Evolutionary conservation across 1,284 basidiomycete species (phyloP).

Genomic region (Puccinia coronata): DNA sequence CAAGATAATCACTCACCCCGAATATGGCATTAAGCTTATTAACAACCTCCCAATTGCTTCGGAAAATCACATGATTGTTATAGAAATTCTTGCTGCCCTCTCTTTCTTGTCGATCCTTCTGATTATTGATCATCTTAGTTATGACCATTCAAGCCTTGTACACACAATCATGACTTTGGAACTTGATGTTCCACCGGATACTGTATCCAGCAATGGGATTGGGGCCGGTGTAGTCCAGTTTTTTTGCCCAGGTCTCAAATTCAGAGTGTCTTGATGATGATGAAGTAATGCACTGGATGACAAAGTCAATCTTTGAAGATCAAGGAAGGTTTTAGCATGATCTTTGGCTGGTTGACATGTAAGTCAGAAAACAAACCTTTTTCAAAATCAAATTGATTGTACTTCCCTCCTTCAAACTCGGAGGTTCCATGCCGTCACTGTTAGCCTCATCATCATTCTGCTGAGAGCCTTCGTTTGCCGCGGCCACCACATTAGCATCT

Average conservation of each 20-base stretch:
- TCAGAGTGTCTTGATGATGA: neutral
- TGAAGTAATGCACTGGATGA: neutral
- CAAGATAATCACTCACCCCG: neutral
- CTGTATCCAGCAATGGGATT: constrained; percentile 10
- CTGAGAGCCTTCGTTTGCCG: no score
- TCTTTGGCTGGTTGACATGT: no score
- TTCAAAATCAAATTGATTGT: no score
- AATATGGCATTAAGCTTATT: neutral
- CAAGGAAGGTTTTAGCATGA: no score
- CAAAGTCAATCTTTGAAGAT: neutral
- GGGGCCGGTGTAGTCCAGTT: neutral
- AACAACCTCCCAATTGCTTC: neutral
- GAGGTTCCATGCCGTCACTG: no score
- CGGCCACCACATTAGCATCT: no score
- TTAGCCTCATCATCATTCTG: no score
- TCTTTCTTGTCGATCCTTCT: neutral
- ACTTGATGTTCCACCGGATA: constrained; percentile 19
- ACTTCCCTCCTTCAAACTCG: no score
- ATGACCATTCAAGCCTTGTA: neutral
- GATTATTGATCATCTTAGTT: neutral
- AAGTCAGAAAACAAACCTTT: no score
- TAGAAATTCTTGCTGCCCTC: neutral
- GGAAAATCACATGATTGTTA: neutral
- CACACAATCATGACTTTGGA: neutral
- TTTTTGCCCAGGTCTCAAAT: neutral